phyloP scores from a whole-genome alignment of 805 yeast species.

The Jamesozyma spencerorum region DNA sequence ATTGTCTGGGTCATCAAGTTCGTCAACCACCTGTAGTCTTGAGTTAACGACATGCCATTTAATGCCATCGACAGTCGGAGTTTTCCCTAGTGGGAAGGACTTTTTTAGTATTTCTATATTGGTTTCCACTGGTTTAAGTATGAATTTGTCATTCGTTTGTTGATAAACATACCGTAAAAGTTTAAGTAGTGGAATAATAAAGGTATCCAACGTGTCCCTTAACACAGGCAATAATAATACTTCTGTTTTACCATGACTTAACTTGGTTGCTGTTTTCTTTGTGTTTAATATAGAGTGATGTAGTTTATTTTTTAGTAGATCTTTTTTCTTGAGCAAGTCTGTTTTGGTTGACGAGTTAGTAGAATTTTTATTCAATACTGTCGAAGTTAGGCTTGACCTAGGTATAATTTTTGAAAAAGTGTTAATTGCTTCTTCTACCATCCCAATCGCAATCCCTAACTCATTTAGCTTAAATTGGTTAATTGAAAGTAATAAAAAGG shows the following conservation, averaged over 20 bases:
- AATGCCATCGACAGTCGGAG: conserved; percentile 17
- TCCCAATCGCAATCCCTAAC: conserved; percentile 24
- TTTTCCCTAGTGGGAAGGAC: conserved; percentile 21
- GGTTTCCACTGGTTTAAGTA: conserved; percentile 16
- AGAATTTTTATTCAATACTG: conserved; percentile 5
- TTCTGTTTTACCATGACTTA: not conserved
- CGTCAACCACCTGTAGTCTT: conserved; percentile 2
- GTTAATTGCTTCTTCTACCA: conserved; percentile 19
- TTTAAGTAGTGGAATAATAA: conserved; percentile 22
- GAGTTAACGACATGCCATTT: conserved; percentile 17
- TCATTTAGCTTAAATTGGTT: conserved; percentile 22
- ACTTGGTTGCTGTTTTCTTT: not conserved
- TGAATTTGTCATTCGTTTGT: conserved; percentile 24
- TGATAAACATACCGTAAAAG: conserved; percentile 23
- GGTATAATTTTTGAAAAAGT: conserved; percentile 13
- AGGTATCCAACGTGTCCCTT: conserved; percentile 18
- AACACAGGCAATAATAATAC: conserved; percentile 18
- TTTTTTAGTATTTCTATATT: conserved; percentile 11
- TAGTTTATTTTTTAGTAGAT: conserved; percentile 5
- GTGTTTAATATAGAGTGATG: conserved; percentile 4
- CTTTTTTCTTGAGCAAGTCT: conserved; percentile 3
- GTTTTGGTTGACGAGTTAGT: conserved; percentile 1
- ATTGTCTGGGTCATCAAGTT: not conserved
- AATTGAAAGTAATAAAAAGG: conserved; percentile 21
- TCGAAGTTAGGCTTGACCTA: conserved; percentile 9